Conservation (phyloP, 2,329 filamentous ascomycete genomes). For the Alternaria arborescens region DNA sequence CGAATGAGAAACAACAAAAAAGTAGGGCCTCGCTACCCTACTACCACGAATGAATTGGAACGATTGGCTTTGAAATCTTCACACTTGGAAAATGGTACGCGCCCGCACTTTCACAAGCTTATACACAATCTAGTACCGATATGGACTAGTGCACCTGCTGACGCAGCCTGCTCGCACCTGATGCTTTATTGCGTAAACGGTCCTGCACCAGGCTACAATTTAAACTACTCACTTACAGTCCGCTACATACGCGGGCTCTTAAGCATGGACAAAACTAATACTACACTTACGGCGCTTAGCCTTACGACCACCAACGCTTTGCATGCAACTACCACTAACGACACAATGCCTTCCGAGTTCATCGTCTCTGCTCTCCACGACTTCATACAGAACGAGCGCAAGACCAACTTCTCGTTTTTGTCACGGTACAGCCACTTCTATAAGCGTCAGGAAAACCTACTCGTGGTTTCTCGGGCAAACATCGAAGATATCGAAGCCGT, state of each 20-base stretch:
- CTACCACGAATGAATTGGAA: no score
- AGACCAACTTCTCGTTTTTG: constrained; percentile 24
- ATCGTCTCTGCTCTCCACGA: constrained; percentile 15
- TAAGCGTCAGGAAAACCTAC: constrained; percentile 16
- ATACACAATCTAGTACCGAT: not conserved
- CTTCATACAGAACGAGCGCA: constrained; percentile 24
- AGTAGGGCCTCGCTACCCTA: no score
- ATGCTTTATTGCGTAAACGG: not conserved
- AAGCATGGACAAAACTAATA: not conserved
- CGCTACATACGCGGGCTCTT: not conserved
- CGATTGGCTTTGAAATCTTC: no score
- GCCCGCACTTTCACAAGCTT: constrained; percentile 1
- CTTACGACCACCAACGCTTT: not conserved
- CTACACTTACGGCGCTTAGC: not conserved
- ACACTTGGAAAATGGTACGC: not conserved
- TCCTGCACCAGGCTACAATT: not conserved
- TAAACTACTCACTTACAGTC: not conserved
- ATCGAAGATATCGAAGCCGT: not conserved
- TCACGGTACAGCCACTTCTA: constrained; percentile 17
- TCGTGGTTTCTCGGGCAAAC: constrained; percentile 10
- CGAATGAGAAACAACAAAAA: no score
- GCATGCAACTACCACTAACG: not conserved
- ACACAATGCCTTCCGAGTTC: constrained; percentile 1
- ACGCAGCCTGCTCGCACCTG: constrained; percentile 1
- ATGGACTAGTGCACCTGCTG: not conserved